Evolutionary conservation across 2,329 filamentous ascomycete genomes (phyloP), one percentile per base, ranked within the genome.

Genomic region (Claviceps maximensis): DNA sequence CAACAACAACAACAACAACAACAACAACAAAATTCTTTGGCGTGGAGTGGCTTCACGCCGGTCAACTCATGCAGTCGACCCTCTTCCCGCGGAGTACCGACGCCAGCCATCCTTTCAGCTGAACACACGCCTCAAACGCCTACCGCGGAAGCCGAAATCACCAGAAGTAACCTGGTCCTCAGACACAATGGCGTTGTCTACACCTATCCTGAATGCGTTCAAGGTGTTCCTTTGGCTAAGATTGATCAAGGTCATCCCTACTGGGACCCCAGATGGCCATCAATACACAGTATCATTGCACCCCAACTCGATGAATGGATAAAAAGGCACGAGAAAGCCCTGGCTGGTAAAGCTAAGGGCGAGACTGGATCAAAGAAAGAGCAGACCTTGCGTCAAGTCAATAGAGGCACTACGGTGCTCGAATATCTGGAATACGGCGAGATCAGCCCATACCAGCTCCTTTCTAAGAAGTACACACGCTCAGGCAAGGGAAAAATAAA

Each of bases 361-460:
- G 67, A 69, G 25, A 62, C 46, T 23, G 54, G 62, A 4, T 71
- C 70, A 3, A 71, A 71, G 38, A 74, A 77, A 49, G 80, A 78
- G 55, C 70, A 79, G 56, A 74, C 75, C 7, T 74, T 75, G 6
- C 71, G 78, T 1, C 77, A 80, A 57, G 72, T 80, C 49, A 80
- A 80, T 56, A 72, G 78, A 4, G 78, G 78, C 21, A 66, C 71
- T 12, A 64, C 69, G 23, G 74, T 79, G n/a, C 66, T 80, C 36
- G 69, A 75, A 46, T 81, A 78, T 53, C 64, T 81, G 5, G 63
- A 70, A 8, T 65, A 71, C 0, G 74, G 72, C n/a, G 67, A 72
- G 2, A 74, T 80, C 54, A 75, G 76, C 56, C 78, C 78, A 0
- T 80, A 76, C 54, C 78, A 82, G 61, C 70, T 81, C 10, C 67